phyloP scores from a whole-genome alignment of 208 protist genomes.

The Phytomonas francai region DNA sequence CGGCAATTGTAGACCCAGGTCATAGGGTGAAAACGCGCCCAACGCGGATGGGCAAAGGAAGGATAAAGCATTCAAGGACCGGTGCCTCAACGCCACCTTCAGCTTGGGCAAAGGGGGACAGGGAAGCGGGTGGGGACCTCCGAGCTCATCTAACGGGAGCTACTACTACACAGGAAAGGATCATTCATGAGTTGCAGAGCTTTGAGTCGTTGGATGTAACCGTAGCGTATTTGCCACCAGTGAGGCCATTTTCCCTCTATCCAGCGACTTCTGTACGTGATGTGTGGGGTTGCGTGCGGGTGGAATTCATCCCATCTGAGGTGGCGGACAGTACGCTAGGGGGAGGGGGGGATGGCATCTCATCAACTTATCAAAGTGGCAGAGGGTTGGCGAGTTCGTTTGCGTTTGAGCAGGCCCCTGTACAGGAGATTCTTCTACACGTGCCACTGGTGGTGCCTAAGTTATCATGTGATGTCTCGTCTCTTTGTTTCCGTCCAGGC shows the following conservation, averaged over 20 bases:
- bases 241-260: neutral
- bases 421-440: conserved; percentile 36
- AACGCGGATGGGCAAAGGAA: neutral
- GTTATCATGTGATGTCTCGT: conserved; percentile 34
- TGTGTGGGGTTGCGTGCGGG: neutral
- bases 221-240: conserved; percentile 11
- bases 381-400: neutral
- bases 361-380: neutral
- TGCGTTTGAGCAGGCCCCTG: conserved; percentile 4
- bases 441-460: conserved; percentile 37
- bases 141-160: neutral
- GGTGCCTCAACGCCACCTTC: neutral
- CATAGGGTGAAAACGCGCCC: neutral
- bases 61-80: neutral
- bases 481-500: conserved; percentile 75
- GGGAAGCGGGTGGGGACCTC: neutral
- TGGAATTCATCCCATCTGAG: neutral
- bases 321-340: neutral
- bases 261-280: neutral
- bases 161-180: conserved; percentile 6
- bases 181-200: conserved; percentile 14
- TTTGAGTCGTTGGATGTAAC: conserved; percentile 35
- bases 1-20: neutral
- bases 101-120: neutral
- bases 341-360: neutral